Evolutionary conservation across 164 flowering plant species (phyloP), one percentile per base, ranked within the genome.

Genomic region (Annona cherimola): DNA sequence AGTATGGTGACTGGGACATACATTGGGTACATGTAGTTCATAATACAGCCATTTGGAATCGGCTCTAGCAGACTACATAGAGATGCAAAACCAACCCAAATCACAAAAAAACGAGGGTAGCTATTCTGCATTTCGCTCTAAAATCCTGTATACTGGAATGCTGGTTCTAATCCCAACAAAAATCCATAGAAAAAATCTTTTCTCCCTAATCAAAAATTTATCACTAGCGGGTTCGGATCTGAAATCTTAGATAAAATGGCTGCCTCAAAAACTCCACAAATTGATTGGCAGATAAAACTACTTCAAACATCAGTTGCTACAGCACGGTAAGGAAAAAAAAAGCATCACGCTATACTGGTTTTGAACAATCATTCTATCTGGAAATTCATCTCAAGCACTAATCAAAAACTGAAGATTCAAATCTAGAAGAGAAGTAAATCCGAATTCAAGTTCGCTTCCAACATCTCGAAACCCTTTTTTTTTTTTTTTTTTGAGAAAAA

Each of bases 1-100:
- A 86, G 82, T 0, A 81, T 63, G 3, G 96, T 75, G 6, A 95
- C 81, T 0, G 99, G 99, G 50, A 96, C 84, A 73, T 96, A 96
- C 0, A 91, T 93, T 0, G 99, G 99, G 76, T 93, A 92, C 98
- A 96, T 96, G 73, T 96, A 96, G 0, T 98, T 96, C 99, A 96
- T 96, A 3, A 71, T 71, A 81, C 99, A 96, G 1, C 97, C 96
- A 82, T 89, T 90, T 0, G 89, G 78, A 60, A 87, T 74, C 4
- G 98, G 96, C 68, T 79, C 90, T 45, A 90, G 45, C 77, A 95
- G 74, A 14, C 84, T 86, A 67, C 83, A 90, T 11, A 90, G 42
- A 46, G 89, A 91, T 11, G 83, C 83, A 20, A 90, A 64, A 18
- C 83, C 82, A 61, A 88, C 74, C 81, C 87, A 82, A 45, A 86